Percentiles rank a stretch among this genome's conserved stretches.
Conservation (phyloP, 352 stramenopile genomes). For the Pythium pyrilobum region DNA sequence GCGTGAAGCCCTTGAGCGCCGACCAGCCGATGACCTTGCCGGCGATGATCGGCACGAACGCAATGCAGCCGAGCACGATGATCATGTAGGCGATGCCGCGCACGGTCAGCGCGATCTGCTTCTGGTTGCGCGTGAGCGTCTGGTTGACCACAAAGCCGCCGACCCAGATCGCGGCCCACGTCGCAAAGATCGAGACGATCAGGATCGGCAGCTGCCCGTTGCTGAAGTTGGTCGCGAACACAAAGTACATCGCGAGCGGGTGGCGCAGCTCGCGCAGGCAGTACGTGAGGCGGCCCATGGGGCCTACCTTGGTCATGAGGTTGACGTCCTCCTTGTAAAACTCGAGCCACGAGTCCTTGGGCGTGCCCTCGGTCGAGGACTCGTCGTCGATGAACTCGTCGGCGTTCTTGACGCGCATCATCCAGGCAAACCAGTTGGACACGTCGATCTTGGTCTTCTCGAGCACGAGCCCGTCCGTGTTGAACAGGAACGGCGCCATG, state of each 20-base stretch:
- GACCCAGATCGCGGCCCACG: conserved; percentile 26
- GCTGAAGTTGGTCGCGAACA: conserved; percentile 71
- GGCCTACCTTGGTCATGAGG: conserved; percentile 57
- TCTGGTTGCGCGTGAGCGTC: conserved; percentile 47
- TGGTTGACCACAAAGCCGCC: conserved; percentile 41
- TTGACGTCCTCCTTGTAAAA: conserved; percentile 71
- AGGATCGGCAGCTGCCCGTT: conserved; percentile 45
- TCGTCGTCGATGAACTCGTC: conserved; percentile 32
- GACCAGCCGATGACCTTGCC: conserved; percentile 54
- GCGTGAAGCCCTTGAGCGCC: conserved; percentile 56
- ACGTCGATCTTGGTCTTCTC: conserved; percentile 83
- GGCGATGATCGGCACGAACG: conserved; percentile 48
- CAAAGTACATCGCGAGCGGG: conserved; percentile 75
- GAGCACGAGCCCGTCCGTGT: conserved; percentile 83
- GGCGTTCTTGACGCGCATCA: conserved; percentile 61
- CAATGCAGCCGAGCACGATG: conserved; percentile 50
- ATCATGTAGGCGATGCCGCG: conserved; percentile 77
- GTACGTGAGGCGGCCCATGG: conserved; percentile 73
- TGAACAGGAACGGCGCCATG: conserved; percentile 82
- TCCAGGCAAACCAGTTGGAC: conserved; percentile 79
- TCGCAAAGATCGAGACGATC: conserved; percentile 17
- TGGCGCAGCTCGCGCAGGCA: conserved; percentile 73
- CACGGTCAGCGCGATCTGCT: conserved; percentile 45
- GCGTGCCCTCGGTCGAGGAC: conserved; percentile 29
- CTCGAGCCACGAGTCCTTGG: conserved; percentile 69